A percentile compares a stretch with the other conserved stretches of the same genome.
Evolutionary conservation across 495 filamentous ascomycete genomes (phyloP).

Genomic region (Penicillium samsonianum): DNA sequence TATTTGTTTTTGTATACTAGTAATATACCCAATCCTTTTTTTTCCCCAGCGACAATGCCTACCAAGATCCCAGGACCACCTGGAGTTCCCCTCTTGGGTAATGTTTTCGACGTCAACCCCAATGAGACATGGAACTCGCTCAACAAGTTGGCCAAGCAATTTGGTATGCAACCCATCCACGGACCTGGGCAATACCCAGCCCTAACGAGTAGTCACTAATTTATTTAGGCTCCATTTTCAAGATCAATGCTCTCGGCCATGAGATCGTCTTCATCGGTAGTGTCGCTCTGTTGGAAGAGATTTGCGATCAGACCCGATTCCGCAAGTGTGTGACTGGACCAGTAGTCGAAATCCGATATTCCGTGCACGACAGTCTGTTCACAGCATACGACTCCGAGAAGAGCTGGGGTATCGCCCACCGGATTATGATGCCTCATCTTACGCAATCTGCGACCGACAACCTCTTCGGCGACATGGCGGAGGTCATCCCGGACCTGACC

Average conservation of each 20-base stretch:
- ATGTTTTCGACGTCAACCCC: conserved; percentile 63
- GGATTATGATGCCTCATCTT: conserved; percentile 30
- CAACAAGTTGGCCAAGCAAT: conserved; percentile 62
- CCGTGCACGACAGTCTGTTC: conserved; percentile 72
- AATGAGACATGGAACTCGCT: conserved; percentile 64
- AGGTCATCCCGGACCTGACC: conserved; percentile 29
- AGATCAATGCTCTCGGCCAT: conserved; percentile 58
- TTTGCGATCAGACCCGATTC: conserved; percentile 73
- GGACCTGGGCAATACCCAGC: conserved; percentile 14
- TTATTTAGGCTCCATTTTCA: conserved; percentile 65
- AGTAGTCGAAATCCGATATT: conserved; percentile 61
- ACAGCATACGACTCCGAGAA: conserved; percentile 63
- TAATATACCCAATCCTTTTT: conserved; percentile 8
- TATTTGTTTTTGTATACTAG: conserved; percentile 8
- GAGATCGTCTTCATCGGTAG: conserved; percentile 55
- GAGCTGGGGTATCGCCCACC: conserved; percentile 62
- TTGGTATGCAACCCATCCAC: conserved; percentile 44
- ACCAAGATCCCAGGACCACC: conserved; percentile 25
- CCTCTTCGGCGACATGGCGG: conserved; percentile 30
- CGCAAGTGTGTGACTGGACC: conserved; percentile 60
- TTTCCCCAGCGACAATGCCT: conserved; percentile 18
- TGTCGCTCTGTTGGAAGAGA: conserved; percentile 63
- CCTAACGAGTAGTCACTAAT: conserved; percentile 1
- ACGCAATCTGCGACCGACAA: conserved; percentile 21
- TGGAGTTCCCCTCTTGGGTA: conserved; percentile 64